These are phyloP conservation scores for Leishmania tarentolae DNA, from an alignment of 208 protist species.

Conservation along the genomic window DNA sequence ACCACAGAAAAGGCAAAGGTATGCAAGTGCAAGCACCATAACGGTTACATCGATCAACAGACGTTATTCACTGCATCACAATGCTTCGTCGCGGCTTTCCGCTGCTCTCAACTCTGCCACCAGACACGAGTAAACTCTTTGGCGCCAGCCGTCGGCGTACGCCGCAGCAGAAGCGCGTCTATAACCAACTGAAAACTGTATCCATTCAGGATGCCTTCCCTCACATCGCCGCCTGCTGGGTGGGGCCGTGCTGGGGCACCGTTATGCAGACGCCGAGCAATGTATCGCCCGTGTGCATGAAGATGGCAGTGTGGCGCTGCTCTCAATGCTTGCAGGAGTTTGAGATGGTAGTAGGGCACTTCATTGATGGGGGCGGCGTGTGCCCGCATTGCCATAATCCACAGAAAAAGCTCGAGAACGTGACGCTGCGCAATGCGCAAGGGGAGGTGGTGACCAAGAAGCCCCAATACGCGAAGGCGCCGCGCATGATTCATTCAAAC, in stretches of 20 bases:
- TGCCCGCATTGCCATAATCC: conserved; percentile 82
- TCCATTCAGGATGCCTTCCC: conserved; percentile 81
- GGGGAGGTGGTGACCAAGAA: conserved; percentile 29
- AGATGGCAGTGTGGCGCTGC: conserved; percentile 87
- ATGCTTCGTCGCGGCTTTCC: conserved; percentile 7
- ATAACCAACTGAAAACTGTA: conserved; percentile 58
- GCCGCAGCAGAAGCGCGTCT: conserved; percentile 55
- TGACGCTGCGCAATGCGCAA: conserved; percentile 24
- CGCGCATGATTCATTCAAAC: conserved; percentile 87
- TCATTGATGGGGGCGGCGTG: conserved; percentile 71
- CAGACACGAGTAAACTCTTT: conserved; percentile 63
- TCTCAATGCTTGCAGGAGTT: conserved; percentile 81
- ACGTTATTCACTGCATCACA: background rate
- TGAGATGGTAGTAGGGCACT: conserved; percentile 69
- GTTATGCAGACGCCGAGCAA: conserved; percentile 86
- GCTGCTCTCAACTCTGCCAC: conserved; percentile 10
- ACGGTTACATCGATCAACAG: background rate
- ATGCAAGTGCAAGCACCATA: background rate
- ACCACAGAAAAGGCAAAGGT: background rate
- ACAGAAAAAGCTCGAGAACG: conserved; percentile 45
- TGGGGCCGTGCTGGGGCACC: conserved; percentile 84
- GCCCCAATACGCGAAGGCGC: conserved; percentile 59
- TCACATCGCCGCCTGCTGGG: conserved; percentile 87
- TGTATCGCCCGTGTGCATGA: conserved; percentile 60
- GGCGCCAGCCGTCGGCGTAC: conserved; percentile 49